Evolutionary conservation across 306 rosid genomes (phyloP), one percentile per base, ranked within the genome.

Genomic region (Crataegus laevigata): DNA sequence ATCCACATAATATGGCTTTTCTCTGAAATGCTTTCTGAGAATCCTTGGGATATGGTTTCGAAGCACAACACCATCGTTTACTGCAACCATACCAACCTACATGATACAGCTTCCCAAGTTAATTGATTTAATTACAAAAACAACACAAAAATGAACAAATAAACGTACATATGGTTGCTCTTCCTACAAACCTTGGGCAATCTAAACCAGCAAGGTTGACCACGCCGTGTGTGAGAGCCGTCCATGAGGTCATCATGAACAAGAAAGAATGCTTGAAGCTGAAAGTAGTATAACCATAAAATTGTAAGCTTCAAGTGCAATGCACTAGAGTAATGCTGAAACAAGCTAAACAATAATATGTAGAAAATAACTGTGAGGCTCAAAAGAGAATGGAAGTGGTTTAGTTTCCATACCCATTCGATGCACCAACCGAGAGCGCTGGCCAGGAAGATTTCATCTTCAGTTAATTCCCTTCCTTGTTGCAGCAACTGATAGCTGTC

Each of bases 1-100:
- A 84, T 93, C 96, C 25, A 81, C 91, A 1, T 89, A 91, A 76
- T 89, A 91, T 1, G 96, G 88, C 85, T 89, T 91, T 81, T 80
- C 87, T 83, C 85, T 91, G 77, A 93, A 93, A 82, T 93, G 93
- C 5, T 91, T 91, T 80, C 50, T 88, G 80, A 91, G 88, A 68
- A 93, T 88, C 26, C 93, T 87, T 1, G 88, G 72, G 62, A 91
- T 81, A 81, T 93, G 98, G 85, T 88, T 93, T 64, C 96, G 76
- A 45, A 93, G 86, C 64, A 89, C 45, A 81, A 85, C 65, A 74
- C 89, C 98, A 75, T 93, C 98, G 43, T 93, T 93, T 45, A 71
- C 79, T n/a, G 98, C 98, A 82, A 91, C 84, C 84, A 91, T 26
- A 59, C 96, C 98, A 75, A 93, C 89, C 96, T 93, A 38, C 36